Conservation (phyloP, 2,329 filamentous ascomycete species). For the Aspergillus novofumigatus region DNA sequence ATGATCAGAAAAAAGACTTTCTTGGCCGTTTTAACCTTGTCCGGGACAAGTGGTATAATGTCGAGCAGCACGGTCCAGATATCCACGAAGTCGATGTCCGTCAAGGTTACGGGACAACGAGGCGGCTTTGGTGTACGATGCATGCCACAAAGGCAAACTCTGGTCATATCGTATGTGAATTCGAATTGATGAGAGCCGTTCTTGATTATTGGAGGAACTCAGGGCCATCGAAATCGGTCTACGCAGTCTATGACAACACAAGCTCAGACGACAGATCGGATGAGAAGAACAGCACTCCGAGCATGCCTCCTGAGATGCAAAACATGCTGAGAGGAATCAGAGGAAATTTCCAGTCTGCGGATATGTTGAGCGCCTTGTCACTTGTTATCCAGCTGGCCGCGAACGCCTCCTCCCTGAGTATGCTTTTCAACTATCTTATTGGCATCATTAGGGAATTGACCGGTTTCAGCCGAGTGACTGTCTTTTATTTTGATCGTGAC, state of each 20-base stretch:
- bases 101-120: constrained; percentile 49
- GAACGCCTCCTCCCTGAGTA: constrained; percentile 61
- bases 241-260: constrained; percentile 58
- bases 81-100: constrained; percentile 76
- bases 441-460: constrained; percentile 86
- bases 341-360: constrained; percentile 81
- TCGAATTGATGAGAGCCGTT: constrained; percentile 80
- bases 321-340: constrained; percentile 69
- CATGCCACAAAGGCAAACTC: constrained; percentile 67
- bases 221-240: constrained; percentile 11
- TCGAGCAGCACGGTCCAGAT: constrained; percentile 71
- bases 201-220: constrained; percentile 39
- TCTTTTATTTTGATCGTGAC: constrained; percentile 80
- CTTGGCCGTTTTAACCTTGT: constrained; percentile 86
- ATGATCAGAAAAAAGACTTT: constrained; percentile 81
- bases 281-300: constrained; percentile 70
- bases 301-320: constrained; percentile 72
- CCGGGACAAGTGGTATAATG: constrained; percentile 73
- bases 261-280: constrained; percentile 67
- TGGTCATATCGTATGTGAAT: constrained; percentile 77
- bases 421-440: constrained; percentile 74
- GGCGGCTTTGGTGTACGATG: constrained; percentile 83
- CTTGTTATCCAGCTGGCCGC: constrained; percentile 81
- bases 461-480: constrained; percentile 87
- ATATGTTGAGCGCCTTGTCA: constrained; percentile 87